Percentiles rank a stretch among this genome's conserved stretches.
phyloP scores from a whole-genome alignment of 2,329 filamentous ascomycete species.

The Fusarium mangiferae region DNA sequence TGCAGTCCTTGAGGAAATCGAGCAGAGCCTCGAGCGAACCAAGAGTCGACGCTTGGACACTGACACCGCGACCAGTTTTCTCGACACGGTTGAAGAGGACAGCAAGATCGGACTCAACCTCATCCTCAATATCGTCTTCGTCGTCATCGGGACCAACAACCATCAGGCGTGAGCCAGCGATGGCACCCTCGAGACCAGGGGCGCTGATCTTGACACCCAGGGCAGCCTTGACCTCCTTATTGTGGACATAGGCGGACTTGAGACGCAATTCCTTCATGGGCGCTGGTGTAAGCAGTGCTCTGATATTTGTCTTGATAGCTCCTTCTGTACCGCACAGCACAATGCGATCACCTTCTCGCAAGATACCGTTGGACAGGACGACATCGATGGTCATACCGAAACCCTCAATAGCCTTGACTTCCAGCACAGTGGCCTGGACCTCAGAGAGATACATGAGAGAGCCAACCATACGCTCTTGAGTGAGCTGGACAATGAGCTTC shows the following conservation, averaged over 20 bases:
- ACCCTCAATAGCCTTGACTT: slow-evolving; percentile 99
- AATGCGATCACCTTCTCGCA: slow-evolving; percentile 93
- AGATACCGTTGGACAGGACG: slow-evolving; percentile 92
- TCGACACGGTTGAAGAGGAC: slow-evolving; percentile 91
- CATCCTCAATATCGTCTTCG: slow-evolving; percentile 95
- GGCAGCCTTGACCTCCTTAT: slow-evolving; percentile 98
- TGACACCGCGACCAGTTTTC: slow-evolving; percentile 92
- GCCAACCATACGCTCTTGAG: slow-evolving; percentile 96
- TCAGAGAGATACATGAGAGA: slow-evolving; percentile 98
- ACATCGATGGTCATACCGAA: slow-evolving; percentile 99
- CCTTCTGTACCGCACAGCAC: slow-evolving; percentile 97
- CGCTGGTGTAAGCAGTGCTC: slow-evolving; percentile 91
- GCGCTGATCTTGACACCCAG: slow-evolving; percentile 99
- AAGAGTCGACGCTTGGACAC: slow-evolving; percentile 95
- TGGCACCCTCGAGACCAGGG: slow-evolving; percentile 93
- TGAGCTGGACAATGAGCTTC: slow-evolving; percentile 90
- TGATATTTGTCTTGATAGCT: slow-evolving; percentile 92
- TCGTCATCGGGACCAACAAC: slow-evolving; percentile 96
- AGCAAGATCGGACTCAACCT: slow-evolving; percentile 94
- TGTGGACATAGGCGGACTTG: slow-evolving; percentile 97
- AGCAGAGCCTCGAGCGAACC: slow-evolving; percentile 95
- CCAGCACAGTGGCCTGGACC: slow-evolving; percentile 95
- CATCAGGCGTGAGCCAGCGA: slow-evolving; percentile 93
- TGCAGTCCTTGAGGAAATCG: slow-evolving; percentile 94
- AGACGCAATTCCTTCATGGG: slow-evolving; percentile 93